A percentile compares a stretch with the other conserved stretches of the same genome.
Conservation (phyloP, 495 filamentous ascomycete species). For the Ramalina intermedia region DNA sequence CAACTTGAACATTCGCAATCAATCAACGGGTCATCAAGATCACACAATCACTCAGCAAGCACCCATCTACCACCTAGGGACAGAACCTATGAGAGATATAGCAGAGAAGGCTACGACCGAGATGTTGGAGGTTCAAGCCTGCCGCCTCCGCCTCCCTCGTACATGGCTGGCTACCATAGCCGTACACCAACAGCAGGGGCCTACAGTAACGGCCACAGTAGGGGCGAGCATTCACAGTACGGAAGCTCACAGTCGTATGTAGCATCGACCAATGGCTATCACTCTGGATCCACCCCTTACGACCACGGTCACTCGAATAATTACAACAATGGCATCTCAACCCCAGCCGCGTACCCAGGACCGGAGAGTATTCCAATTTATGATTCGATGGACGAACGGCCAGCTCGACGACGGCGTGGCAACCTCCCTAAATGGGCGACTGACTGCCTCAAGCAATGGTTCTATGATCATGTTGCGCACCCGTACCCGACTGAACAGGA, state of each 20-base stretch:
- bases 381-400: constrained; percentile 24
- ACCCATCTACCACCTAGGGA: neutral
- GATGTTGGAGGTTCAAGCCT: neutral
- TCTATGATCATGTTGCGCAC: constrained; percentile 57
- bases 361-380: constrained; percentile 5
- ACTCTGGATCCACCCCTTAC: neutral
- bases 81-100: neutral
- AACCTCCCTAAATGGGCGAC: constrained; percentile 82
- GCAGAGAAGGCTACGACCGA: neutral
- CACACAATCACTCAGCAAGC: neutral
- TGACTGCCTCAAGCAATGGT: constrained; percentile 69
- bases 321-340: constrained; percentile 6
- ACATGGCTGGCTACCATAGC: neutral
- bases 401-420: constrained; percentile 53
- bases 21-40: neutral
- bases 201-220: neutral
- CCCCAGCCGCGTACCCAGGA: neutral
- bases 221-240: neutral
- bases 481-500: constrained; percentile 86
- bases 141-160: neutral
- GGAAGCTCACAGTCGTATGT: neutral
- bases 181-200: neutral
- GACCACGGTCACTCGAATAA: neutral
- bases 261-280: neutral
- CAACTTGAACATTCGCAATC: too few relatives aligned